phyloP scores from a whole-genome alignment of 352 stramenopile species.

The Phytophthora macrochlamydospora region DNA sequence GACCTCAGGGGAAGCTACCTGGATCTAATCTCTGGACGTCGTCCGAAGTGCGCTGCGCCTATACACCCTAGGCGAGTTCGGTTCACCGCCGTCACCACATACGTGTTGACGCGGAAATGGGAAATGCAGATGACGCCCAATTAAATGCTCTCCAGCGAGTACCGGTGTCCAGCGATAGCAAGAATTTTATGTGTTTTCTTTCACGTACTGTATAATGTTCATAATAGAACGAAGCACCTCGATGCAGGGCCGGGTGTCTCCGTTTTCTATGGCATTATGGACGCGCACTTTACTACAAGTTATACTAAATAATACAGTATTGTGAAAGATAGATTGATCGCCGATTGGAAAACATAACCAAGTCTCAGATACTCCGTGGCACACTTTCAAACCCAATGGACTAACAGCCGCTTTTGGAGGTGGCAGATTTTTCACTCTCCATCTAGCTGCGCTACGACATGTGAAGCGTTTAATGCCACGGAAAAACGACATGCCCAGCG shows the following conservation, averaged over 20 bases:
- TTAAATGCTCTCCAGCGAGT: neutral
- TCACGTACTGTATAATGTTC: slow-evolving; percentile 29
- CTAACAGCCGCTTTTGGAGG: slow-evolving; percentile 14
- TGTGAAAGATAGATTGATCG: neutral
- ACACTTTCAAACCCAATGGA: slow-evolving; percentile 10
- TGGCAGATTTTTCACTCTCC: slow-evolving; percentile 23
- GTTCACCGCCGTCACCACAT: no score
- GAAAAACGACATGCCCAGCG: slow-evolving; percentile 17
- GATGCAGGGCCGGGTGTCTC: neutral
- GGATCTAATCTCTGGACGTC: no score
- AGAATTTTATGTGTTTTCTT: slow-evolving; percentile 24
- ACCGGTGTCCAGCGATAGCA: neutral
- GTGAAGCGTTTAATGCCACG: slow-evolving; percentile 24
- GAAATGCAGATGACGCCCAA: slow-evolving; percentile 5
- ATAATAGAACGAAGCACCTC: slow-evolving; percentile 16
- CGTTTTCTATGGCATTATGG: slow-evolving; percentile 10
- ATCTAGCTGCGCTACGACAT: slow-evolving; percentile 11
- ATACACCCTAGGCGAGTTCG: no score
- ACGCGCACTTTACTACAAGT: slow-evolving; percentile 12
- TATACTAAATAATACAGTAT: neutral
- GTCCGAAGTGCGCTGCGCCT: no score
- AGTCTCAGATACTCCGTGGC: slow-evolving; percentile 1
- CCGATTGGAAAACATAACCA: neutral
- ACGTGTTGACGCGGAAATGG: slow-evolving; percentile 4
- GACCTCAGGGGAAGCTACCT: no score